Percentiles rank a stretch among this genome's conserved stretches.
These are phyloP conservation scores for Termitomyces sp. DNA, from an alignment of 768 basidiomycete genomes.

Conservation along the genomic window DNA sequence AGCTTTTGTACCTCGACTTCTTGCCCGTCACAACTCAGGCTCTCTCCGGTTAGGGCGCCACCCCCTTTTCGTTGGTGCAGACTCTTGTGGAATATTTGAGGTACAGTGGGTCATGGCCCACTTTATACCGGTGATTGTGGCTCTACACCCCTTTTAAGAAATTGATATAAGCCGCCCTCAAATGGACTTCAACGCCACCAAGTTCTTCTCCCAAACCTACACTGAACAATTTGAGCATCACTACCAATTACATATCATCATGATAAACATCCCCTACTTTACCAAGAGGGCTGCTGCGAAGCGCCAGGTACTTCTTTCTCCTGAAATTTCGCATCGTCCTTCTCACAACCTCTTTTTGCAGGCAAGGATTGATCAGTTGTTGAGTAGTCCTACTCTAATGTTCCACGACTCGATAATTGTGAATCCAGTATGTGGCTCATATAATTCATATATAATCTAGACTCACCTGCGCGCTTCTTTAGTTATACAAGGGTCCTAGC, in stretches of 20 bases:
- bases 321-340: background rate
- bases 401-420: background rate
- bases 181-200: background rate
- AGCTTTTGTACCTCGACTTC: background rate
- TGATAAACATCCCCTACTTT: background rate
- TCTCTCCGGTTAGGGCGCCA: background rate
- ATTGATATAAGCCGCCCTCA: background rate
- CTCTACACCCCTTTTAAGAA: background rate
- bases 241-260: background rate
- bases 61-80: constrained; percentile 1
- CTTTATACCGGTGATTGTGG: background rate
- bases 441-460: rapidly evolving
- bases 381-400: background rate
- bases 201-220: background rate
- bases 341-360: background rate
- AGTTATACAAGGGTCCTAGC: background rate
- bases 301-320: background rate
- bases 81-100: background rate
- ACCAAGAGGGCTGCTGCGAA: background rate
- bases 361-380: background rate
- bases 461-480: background rate
- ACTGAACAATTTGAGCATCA: background rate
- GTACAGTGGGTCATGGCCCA: background rate
- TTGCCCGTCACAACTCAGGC: background rate
- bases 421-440: constrained; percentile 5